Evolutionary conservation across 345 rosid genomes (phyloP).

Genomic region (Salix purpurea): DNA sequence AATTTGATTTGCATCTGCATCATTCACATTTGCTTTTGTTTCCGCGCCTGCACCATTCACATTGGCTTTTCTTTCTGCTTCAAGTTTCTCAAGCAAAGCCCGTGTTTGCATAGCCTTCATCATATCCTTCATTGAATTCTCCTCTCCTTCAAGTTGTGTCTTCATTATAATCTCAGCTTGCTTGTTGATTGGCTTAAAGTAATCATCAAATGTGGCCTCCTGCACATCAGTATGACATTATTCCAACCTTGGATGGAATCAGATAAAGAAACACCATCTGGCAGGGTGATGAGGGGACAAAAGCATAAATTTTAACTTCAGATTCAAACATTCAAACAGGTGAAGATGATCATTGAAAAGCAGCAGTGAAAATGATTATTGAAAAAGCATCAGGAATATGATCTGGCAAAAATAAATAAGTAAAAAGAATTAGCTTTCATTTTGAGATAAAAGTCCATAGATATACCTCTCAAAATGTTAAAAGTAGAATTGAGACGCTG

Average conservation of each 20-base stretch:
- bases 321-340: too few species aligned
- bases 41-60: constrained; percentile 25
- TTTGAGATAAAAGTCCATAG: too few species aligned
- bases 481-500: too few species aligned
- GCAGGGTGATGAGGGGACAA: neutral
- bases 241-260: neutral
- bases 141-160: constrained; percentile 81
- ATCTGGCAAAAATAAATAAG: too few species aligned
- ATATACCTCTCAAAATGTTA: too few species aligned
- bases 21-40: constrained; percentile 25
- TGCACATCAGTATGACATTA: constrained; percentile 24
- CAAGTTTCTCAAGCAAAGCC: constrained; percentile 43
- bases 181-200: constrained; percentile 81
- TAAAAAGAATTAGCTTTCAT: too few species aligned
- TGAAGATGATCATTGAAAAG: too few species aligned
- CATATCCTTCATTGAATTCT: constrained; percentile 67
- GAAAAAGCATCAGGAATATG: too few species aligned
- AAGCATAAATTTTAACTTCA: too few species aligned
- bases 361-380: too few species aligned
- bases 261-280: neutral
- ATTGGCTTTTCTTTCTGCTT: constrained; percentile 39
- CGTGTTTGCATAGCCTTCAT: constrained; percentile 54
- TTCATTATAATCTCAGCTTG: constrained; percentile 72
- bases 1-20: constrained; percentile 19
- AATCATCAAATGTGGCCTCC: constrained; percentile 81